Evolutionary conservation across 768 basidiomycete genomes (phyloP).

Genomic region (Cyclocybe cylindracea): DNA sequence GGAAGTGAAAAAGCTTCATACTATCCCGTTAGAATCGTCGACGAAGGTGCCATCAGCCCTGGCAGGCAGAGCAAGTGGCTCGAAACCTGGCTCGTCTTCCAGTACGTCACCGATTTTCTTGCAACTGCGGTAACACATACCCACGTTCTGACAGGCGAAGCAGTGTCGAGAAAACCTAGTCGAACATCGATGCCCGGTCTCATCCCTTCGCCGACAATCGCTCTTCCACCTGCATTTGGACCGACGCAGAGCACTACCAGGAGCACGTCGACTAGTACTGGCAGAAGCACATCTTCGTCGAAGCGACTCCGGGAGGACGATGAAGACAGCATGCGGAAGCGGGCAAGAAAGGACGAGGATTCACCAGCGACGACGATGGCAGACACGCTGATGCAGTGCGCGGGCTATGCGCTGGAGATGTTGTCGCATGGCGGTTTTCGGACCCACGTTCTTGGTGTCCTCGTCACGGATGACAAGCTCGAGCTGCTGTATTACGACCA

Average conservation of each 20-base stretch:
- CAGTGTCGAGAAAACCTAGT: not conserved
- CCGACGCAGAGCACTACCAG: not conserved
- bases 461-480: not conserved
- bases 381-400: conserved; percentile 14
- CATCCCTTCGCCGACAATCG: not conserved
- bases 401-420: conserved; percentile 25
- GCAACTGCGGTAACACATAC: not conserved
- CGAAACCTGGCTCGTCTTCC: not conserved
- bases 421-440: conserved; percentile 16
- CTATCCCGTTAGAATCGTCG: too few relatives aligned
- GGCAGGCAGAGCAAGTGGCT: not conserved
- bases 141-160: not conserved
- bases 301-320: not conserved
- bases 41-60: too few relatives aligned
- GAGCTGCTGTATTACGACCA: not conserved
- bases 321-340: not conserved
- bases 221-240: not conserved
- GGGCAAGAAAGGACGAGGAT: not conserved
- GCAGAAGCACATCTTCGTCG: not conserved
- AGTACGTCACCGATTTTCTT: not conserved
- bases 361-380: not conserved
- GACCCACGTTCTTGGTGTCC: too few relatives aligned
- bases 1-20: not conserved
- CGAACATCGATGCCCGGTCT: too few relatives aligned
- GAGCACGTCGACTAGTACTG: not conserved